These are phyloP conservation scores for Berkeleyomyces basicola DNA, from an alignment of 2,329 filamentous ascomycete genomes.

Conservation along the genomic window DNA sequence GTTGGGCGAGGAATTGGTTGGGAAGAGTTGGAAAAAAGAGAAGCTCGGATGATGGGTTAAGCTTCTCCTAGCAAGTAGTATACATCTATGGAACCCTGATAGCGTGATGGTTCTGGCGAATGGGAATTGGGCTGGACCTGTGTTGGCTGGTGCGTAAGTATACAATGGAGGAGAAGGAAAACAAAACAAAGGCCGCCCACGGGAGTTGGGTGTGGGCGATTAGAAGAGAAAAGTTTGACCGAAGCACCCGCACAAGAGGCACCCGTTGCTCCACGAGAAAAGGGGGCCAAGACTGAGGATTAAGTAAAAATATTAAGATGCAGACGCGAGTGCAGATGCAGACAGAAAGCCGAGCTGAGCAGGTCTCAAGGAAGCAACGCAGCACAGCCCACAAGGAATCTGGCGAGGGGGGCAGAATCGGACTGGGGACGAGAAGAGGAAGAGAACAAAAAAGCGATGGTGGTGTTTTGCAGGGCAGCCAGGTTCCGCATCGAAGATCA, in stretches of 20 bases:
- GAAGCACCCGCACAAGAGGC: not conserved
- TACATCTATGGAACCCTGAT: not conserved
- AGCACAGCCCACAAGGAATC: not conserved
- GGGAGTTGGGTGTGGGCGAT: not conserved
- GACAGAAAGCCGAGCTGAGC: not conserved
- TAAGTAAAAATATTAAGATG: not conserved
- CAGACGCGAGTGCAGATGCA: not conserved
- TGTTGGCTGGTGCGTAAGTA: not conserved
- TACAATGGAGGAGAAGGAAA: not conserved
- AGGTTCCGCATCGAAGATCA: not conserved
- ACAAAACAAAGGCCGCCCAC: not conserved
- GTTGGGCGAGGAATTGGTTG: not conserved
- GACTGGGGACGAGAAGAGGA: not conserved
- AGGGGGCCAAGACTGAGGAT: not conserved
- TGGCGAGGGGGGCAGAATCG: not conserved
- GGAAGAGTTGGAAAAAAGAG: not conserved
- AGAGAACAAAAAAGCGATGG: not conserved
- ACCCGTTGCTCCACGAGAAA: not conserved
- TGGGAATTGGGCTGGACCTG: not conserved
- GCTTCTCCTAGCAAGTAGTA: not conserved
- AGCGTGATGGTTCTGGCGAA: not conserved
- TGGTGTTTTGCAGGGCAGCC: not conserved
- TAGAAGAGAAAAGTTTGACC: not conserved
- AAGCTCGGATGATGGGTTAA: constrained; percentile 1
- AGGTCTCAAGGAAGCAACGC: not conserved